phyloP scores from a whole-genome alignment of 768 basidiomycete genomes.

The Panellus pusillus region DNA sequence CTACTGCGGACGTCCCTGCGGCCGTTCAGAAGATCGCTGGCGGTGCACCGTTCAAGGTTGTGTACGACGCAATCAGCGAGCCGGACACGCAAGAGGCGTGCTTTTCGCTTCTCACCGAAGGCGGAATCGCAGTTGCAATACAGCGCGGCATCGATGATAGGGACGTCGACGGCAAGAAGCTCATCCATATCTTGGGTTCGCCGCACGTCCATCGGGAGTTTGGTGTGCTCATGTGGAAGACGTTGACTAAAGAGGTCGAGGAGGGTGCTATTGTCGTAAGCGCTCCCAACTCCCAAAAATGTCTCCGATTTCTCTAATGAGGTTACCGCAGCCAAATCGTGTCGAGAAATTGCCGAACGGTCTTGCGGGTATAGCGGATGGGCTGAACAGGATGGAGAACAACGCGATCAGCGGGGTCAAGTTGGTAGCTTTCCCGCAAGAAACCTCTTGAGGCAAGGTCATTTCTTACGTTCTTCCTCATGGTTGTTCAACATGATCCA shows the following conservation, averaged over 20 bases:
- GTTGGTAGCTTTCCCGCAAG: slow-evolving; percentile 15
- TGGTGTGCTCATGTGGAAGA: slow-evolving; percentile 18
- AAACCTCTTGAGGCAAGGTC: slow-evolving; percentile 12
- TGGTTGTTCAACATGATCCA: no score
- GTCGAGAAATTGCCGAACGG: slow-evolving; percentile 40
- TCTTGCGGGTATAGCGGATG: no score
- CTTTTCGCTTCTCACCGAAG: background rate
- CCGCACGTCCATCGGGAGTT: slow-evolving; percentile 24
- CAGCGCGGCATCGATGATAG: background rate
- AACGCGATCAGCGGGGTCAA: slow-evolving; percentile 11
- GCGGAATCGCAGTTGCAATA: background rate
- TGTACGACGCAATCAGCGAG: slow-evolving; percentile 7
- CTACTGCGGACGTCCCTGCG: background rate
- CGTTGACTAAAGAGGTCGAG: slow-evolving; percentile 29
- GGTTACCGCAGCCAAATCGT: slow-evolving; percentile 38
- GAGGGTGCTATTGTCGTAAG: slow-evolving; percentile 27
- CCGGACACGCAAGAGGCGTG: background rate
- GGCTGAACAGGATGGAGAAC: slow-evolving; percentile 30
- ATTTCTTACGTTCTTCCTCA: no score
- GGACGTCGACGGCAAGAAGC: background rate
- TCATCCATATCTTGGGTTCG: background rate
- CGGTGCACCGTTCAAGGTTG: slow-evolving; percentile 1
- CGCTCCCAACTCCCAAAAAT: background rate
- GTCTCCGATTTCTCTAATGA: background rate
- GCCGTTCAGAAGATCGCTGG: background rate